Base-by-base conservation (phyloP, 805 yeast species). In the Saturnispora sekii region DNA sequence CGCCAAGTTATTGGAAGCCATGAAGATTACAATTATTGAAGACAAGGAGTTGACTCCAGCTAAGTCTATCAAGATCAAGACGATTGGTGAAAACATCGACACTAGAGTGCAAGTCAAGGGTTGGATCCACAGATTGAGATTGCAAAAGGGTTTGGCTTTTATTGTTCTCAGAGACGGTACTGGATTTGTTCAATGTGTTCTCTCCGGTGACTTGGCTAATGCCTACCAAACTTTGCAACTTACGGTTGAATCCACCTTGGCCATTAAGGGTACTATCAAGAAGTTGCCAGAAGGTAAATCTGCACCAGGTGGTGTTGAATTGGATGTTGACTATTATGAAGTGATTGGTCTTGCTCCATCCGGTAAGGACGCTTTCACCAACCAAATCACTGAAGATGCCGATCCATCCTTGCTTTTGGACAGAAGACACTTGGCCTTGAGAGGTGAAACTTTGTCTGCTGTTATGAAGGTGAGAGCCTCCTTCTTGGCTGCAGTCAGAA, bases 221-320 rank as follows among this genome's bases (percentile, higher is more conserved):
- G 95, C 96, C 40, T 79, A 83, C 66, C 81, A 77, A 64, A 89
- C 97, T 37, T 69, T 74, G 56, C 83, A 81, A 48, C 74, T 94
- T 60, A 90, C 98, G 10, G 67, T 90, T 54, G 99, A 93, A 70
- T 74, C 95, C 14, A 81, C 96, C 12, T 73, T 94, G 30, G 63
- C 79, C 41, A 67, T 93, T 48, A 84, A 75, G 61, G 99, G 99
- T 67, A 76, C 77, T 26, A 71, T 93, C 50, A 74, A 76, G 64
- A 77, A 82, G 57, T 72, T 94, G 40, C 97, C 97, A 46, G 97
- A 87, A 63, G 98, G 98, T 51, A 89, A 93, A 65, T 72, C 83
- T 53, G 99, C 98, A 9, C 96, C 97, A 47, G 97, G 97, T 51
- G 96, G 95, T 50, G 94, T 90, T 52, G 99, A 93, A 69, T 75